Evolutionary conservation across 140 eudicot genomes (phyloP).

Genomic region (Flaveria floridana): DNA sequence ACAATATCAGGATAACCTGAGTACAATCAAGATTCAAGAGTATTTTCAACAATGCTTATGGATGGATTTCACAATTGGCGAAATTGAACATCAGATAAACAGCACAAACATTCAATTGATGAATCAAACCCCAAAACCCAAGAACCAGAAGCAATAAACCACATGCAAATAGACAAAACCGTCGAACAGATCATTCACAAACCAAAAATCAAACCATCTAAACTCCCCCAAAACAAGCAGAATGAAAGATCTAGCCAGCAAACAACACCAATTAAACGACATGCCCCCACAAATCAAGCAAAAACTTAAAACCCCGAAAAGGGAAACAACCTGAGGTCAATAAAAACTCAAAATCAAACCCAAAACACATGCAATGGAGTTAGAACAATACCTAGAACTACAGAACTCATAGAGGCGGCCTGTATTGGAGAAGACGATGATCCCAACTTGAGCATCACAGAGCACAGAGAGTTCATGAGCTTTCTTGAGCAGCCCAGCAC

Average conservation of each 20-base stretch:
- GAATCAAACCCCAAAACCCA: neutral
- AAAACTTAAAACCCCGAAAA: constrained; percentile 13
- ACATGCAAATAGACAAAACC: constrained; percentile 37
- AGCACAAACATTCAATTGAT: neutral
- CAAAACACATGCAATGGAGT: constrained; percentile 22
- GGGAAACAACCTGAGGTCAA: neutral
- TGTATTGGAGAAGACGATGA: constrained; percentile 67
- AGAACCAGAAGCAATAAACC: constrained; percentile 9
- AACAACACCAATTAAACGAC: neutral
- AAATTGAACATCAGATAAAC: neutral
- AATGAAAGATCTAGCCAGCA: constrained; percentile 21
- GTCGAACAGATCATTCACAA: neutral
- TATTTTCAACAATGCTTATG: neutral
- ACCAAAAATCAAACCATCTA: constrained; percentile 3
- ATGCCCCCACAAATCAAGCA: neutral
- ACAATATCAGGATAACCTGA: neutral
- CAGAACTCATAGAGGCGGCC: constrained; percentile 71
- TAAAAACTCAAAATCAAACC: constrained; percentile 1
- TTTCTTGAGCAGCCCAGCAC: constrained; percentile 76
- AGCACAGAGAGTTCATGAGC: constrained; percentile 77
- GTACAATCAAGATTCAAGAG: neutral
- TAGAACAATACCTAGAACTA: constrained; percentile 48
- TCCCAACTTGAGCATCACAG: constrained; percentile 80
- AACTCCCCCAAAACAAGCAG: constrained; percentile 20
- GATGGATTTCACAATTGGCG: constrained; percentile 6